Evolutionary conservation across 495 filamentous ascomycete species (phyloP).

Genomic region (Neurospora sp.): DNA sequence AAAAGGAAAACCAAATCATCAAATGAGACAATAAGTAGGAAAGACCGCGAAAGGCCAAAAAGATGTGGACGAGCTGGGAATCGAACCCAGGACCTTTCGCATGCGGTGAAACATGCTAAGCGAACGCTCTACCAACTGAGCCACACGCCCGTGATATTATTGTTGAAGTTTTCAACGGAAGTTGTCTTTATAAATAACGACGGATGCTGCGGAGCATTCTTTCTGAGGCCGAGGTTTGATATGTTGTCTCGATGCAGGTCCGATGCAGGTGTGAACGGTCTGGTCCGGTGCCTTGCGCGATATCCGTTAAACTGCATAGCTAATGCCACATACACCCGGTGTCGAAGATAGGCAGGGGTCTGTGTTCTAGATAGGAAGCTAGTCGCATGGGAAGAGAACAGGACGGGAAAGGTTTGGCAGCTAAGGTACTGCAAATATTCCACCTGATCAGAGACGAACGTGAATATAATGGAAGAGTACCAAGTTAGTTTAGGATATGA

Average conservation of each 20-base stretch:
- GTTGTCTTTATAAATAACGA: not conserved
- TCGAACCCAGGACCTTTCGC: conserved; percentile 11
- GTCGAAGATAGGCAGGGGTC: not conserved
- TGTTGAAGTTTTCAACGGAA: not conserved
- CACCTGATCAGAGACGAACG: not conserved
- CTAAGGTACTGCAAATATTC: not conserved
- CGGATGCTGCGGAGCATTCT: not conserved
- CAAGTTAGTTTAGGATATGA: not conserved
- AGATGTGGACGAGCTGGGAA: conserved; percentile 12
- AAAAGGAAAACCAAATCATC: not conserved
- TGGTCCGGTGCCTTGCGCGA: not conserved
- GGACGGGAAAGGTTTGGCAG: not conserved
- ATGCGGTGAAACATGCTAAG: not conserved
- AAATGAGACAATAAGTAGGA: not conserved
- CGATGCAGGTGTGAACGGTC: not conserved
- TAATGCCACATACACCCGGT: not conserved
- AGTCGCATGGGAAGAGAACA: not conserved
- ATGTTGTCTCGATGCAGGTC: not conserved
- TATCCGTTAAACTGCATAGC: not conserved
- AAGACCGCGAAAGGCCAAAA: not conserved
- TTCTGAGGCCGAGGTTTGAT: not conserved
- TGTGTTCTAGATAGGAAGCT: not conserved
- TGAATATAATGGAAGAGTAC: not conserved
- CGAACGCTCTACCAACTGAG: not conserved
- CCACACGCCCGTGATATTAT: not conserved